Evolutionary conservation across 805 yeast genomes (phyloP), one percentile per base, ranked within the genome.

Genomic region (Peterozyma xylosa): DNA sequence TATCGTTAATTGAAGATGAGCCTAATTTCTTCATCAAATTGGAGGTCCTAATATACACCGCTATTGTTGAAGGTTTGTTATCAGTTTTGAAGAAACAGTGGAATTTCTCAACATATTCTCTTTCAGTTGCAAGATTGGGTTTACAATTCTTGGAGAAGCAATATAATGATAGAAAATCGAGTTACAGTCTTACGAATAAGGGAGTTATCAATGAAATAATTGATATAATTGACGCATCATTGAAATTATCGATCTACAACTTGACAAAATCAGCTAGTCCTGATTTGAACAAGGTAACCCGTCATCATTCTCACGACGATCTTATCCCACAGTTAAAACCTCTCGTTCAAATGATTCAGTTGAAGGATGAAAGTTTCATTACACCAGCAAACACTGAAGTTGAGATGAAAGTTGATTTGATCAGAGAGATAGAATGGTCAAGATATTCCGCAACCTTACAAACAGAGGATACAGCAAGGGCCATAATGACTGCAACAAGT

Each of bases 391-490:
- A 21, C 7, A 37, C 38, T 13, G 35, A 30, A 30, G 55, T 52
- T 11, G 53, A 54, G 6, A 44, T 53, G 3, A 53, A 55, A 18
- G 53, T 53, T 18, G 52, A 40, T 32, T 38, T 58, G 17, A 51
- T 62, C 15, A 53, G 62, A 29, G 55, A 67, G 11, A 62, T 76
- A 33, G 48, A 60, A n/a, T 76, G 82, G 82, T 64, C 74, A 48
- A 60, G 63, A 41, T 76, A 74, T 53, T 63, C 70, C 9, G 96
- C 96, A 0, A 56, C 56, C 5, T 67, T 90, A 18, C 66, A 71
- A 48, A 86, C 86, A 51, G 83, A 86, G 42, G 88, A 86, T 48
- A 69, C 88, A 38, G 86, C 95, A 0, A 74, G 73, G 55, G 64
- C 71, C 37, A 66, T 85, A 36, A 67, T 72, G 62, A 63, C 66